Percentiles rank a stretch among this genome's conserved stretches.
These are phyloP conservation scores for Stephanodiscus triporus DNA, from an alignment of 108 stramenopile species.

Conservation along the genomic window DNA sequence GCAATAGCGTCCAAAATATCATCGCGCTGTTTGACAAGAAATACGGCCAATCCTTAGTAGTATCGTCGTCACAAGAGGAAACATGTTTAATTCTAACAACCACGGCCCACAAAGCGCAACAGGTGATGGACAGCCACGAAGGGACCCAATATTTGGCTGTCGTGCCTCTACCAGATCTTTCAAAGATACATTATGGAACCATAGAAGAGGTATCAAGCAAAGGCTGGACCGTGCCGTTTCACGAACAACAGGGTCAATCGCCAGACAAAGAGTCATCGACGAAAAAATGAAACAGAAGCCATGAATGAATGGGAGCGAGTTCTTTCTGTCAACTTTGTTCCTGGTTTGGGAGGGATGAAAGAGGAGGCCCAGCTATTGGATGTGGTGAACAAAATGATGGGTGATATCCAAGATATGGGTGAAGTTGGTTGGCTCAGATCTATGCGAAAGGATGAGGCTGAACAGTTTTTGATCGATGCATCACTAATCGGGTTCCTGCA, in stretches of 20 bases:
- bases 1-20: constrained; percentile 18
- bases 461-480: constrained; percentile 22
- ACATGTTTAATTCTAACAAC: constrained; percentile 34
- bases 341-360: constrained; percentile 49
- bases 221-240: constrained; percentile 45
- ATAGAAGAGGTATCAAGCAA: constrained; percentile 44
- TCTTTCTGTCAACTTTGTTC: constrained; percentile 40
- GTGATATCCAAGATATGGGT: constrained; percentile 53
- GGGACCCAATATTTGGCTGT: constrained; percentile 1
- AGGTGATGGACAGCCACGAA: constrained; percentile 2
- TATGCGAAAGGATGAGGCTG: constrained; percentile 1
- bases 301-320: constrained; percentile 47
- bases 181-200: constrained; percentile 46
- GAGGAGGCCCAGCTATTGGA: constrained; percentile 32
- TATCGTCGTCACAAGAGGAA: constrained; percentile 27
- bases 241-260: background rate
- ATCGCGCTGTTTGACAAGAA: constrained; percentile 33
- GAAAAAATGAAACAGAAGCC: constrained; percentile 31
- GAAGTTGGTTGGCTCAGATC: constrained; percentile 40
- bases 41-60: constrained; percentile 23
- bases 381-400: constrained; percentile 46
- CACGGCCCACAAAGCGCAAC: constrained; percentile 8
- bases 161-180: constrained; percentile 38
- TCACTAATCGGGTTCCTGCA: constrained; percentile 24
- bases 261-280: background rate